Conservation (phyloP, 2,329 filamentous ascomycete species). For the Drechslerella coelobrocha region DNA sequence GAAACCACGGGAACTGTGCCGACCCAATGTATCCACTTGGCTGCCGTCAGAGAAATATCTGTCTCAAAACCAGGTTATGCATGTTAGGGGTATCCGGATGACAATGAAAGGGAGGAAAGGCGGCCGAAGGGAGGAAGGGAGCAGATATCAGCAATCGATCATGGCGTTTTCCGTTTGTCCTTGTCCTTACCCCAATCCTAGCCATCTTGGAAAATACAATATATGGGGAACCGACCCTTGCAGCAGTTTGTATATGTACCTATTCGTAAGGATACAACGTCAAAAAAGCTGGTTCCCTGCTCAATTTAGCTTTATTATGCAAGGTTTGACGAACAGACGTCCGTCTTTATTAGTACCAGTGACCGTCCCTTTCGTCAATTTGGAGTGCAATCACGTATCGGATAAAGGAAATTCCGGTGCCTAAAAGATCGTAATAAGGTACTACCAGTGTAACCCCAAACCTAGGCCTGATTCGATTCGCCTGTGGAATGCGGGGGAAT, state of each 20-base stretch:
- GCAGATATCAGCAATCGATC: neutral
- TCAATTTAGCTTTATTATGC: constrained; percentile 15
- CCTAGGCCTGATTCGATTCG: constrained; percentile 1
- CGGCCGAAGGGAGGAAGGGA: too few relatives aligned
- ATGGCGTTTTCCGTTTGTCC: neutral
- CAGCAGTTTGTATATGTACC: too few relatives aligned
- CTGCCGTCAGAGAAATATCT: too few relatives aligned
- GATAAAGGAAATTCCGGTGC: constrained; percentile 44
- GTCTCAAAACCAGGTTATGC: too few relatives aligned
- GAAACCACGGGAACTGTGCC: neutral
- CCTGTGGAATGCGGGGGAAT: neutral
- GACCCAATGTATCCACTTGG: neutral
- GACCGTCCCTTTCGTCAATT: too few relatives aligned
- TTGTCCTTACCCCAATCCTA: too few relatives aligned
- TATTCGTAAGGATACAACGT: too few relatives aligned
- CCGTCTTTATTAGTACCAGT: constrained; percentile 13
- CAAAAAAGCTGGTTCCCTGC: too few relatives aligned
- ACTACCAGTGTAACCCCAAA: neutral
- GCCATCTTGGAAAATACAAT: too few relatives aligned
- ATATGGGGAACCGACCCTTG: too few relatives aligned
- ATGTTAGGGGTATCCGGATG: neutral
- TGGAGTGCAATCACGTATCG: constrained; percentile 12
- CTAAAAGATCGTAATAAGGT: neutral
- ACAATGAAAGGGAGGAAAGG: neutral
- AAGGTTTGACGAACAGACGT: constrained; percentile 47